Evolutionary conservation across 108 stramenopile genomes (phyloP).

Genomic region (Halocafeteria seosinensis): DNA sequence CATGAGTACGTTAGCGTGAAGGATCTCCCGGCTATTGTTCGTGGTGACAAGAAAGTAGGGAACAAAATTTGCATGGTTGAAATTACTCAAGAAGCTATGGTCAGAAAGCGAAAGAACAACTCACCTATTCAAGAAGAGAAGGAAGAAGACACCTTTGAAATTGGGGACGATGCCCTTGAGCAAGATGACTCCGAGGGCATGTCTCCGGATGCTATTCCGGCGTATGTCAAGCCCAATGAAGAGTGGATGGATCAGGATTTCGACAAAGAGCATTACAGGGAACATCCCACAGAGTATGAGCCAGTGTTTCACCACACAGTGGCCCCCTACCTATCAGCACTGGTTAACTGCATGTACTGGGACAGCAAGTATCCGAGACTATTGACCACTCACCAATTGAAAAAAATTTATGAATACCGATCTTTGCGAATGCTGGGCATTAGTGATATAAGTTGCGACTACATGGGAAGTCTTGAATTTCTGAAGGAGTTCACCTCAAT

Average conservation of each 20-base stretch:
- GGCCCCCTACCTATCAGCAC: slow-evolving; percentile 44
- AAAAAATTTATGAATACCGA: too few species aligned
- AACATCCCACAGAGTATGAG: slow-evolving; percentile 45
- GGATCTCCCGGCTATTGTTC: slow-evolving; percentile 25
- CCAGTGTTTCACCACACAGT: slow-evolving; percentile 40
- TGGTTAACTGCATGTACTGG: slow-evolving; percentile 66
- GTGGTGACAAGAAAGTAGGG: slow-evolving; percentile 11
- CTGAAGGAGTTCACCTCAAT: slow-evolving; percentile 50
- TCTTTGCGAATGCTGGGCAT: slow-evolving; percentile 37
- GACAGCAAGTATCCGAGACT: slow-evolving; percentile 56
- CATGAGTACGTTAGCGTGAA: slow-evolving; percentile 47
- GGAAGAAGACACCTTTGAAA: not conserved
- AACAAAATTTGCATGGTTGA: not conserved
- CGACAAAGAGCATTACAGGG: slow-evolving; percentile 44
- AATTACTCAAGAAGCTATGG: slow-evolving; percentile 22
- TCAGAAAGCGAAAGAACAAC: slow-evolving; percentile 16
- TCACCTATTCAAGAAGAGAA: too few species aligned
- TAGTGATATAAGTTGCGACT: slow-evolving; percentile 62
- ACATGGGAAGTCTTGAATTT: slow-evolving; percentile 47
- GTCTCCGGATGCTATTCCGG: not conserved
- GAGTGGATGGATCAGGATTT: slow-evolving; percentile 10
- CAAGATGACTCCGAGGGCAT: not conserved
- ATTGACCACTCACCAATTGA: slow-evolving; percentile 38
- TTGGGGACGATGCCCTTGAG: not conserved
- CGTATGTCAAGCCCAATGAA: not conserved